Conservation (phyloP, 257 asterid species). For the Nicotiana noctiflora region DNA sequence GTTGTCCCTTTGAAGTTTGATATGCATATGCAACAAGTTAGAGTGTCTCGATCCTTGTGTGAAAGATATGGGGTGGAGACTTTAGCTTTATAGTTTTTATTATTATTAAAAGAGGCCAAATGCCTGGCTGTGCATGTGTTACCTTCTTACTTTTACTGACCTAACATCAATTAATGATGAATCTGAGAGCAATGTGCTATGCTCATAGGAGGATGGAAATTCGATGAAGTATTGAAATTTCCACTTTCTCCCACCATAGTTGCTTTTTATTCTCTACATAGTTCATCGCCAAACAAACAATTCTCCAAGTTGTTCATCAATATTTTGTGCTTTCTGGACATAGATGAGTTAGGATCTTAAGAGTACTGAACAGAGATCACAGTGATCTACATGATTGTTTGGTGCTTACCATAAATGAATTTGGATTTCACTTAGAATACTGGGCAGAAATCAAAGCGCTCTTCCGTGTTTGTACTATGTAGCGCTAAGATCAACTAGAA, state of each 20-base stretch:
- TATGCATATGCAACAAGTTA: slow-evolving; percentile 4
- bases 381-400: not conserved
- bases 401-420: not conserved
- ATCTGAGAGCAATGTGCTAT: not conserved
- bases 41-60: not conserved
- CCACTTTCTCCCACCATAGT: not conserved
- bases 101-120: not conserved
- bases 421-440: not conserved
- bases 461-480: not conserved
- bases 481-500: not conserved
- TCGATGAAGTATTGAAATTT: not conserved
- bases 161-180: not conserved
- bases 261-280: not conserved
- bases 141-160: not conserved
- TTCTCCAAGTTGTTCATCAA: not conserved
- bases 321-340: not conserved
- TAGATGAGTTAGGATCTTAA: not conserved
- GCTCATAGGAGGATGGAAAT: not conserved
- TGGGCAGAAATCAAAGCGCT: not conserved
- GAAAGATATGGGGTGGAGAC: not conserved
- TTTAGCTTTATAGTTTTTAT: not conserved
- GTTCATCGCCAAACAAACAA: not conserved
- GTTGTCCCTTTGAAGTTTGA: slow-evolving; percentile 1
- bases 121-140: not conserved
- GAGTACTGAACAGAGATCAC: not conserved